Evolutionary conservation across 495 filamentous ascomycete genomes (phyloP), one percentile per base, ranked within the genome.

Genomic region (Penicillium turbatum): DNA sequence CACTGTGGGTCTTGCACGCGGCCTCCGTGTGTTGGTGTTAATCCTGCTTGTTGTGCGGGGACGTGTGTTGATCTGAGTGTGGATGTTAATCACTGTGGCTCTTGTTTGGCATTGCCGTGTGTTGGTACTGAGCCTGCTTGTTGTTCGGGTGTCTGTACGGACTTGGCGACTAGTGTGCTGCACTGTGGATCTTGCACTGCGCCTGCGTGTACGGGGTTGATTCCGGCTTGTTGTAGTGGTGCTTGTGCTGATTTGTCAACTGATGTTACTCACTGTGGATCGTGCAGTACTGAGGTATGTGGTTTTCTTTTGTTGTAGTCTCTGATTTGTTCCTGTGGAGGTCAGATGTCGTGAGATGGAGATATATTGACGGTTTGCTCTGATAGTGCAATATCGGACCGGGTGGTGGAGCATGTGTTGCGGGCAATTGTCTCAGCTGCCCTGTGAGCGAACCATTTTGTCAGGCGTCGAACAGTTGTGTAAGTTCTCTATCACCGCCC

Each of bases 331-430:
- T n/a, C n/a, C n/a, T n/a, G n/a, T n/a, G n/a, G n/a, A n/a, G n/a
- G n/a, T n/a, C n/a, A n/a, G n/a, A n/a, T n/a, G n/a, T n/a, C n/a
- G n/a, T n/a, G n/a, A n/a, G n/a, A n/a, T n/a, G n/a, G n/a, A n/a
- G n/a, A n/a, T 16, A 38, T 46, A 24, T 35, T 53, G 2, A 45
- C 15, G 13, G 8, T 16, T 46, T 36, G 15, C 26, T 26, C 38
- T 42, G 5, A 26, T 27, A 64, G 62, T 64, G 62, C 15, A 24
- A 40, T 12, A 45, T 46, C 10, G 60, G 35, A 3, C 42, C 47
- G 6, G 60, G 60, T 24, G 60, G 60, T 15, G 58, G 55, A 13
- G 46, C 34, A 9, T 64, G 62, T 43, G 42, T 57, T 13, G 47
- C 29, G 6, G 62, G 55, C 0, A 19, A 45, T 3, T 64, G 58